Evolutionary conservation across 345 rosid genomes (phyloP), one percentile per base, ranked within the genome.

Genomic region (Populus ilicifolia): DNA sequence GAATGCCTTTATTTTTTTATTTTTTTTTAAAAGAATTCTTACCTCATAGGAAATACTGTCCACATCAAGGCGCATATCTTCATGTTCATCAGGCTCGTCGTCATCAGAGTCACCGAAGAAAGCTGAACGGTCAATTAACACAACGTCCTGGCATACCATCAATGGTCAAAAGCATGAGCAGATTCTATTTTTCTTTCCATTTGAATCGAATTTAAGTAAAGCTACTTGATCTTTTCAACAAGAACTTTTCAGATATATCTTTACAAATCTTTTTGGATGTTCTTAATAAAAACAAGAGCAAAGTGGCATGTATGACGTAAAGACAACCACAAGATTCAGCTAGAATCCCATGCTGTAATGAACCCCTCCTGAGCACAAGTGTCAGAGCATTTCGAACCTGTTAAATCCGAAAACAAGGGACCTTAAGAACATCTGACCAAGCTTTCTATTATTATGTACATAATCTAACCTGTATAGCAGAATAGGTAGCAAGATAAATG

Each of bases 21-120:
- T 33, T 33, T 33, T 33, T 33, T 33, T 33, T 4, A 4, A 33
- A 33, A 33, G 36, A n/a, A 20, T 20, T 11, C 38, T 81, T 72
- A 83, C 89, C 87, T 86, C 89, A 62, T 82, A 84, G 41, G 81
- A 36, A 84, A 84, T 78, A 30, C 33, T 39, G 46, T 84, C 85
- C 30, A 77, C 74, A 33, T 84, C 83, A 74, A 77, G 79, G 30
- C 76, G 83, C 83, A 82, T 36, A 39, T 70, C 74, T 27, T 75
- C 70, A 61, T 21, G 67, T 4, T 0, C 0, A 67, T 78, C 83
- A 2, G 27, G 16, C 44, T 43, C 46, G 3, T 27, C 63, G 4
- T 67, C 77, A 29, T 67, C 78, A 75, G 41, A 66, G 10, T 64
- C 36, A 25, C 38, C 76, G 69, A 48, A 1, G 35, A 79, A 56